Evolutionary conservation across 352 stramenopile genomes (phyloP), one percentile per base, ranked within the genome.

Genomic region (Pythium oligandrum): DNA sequence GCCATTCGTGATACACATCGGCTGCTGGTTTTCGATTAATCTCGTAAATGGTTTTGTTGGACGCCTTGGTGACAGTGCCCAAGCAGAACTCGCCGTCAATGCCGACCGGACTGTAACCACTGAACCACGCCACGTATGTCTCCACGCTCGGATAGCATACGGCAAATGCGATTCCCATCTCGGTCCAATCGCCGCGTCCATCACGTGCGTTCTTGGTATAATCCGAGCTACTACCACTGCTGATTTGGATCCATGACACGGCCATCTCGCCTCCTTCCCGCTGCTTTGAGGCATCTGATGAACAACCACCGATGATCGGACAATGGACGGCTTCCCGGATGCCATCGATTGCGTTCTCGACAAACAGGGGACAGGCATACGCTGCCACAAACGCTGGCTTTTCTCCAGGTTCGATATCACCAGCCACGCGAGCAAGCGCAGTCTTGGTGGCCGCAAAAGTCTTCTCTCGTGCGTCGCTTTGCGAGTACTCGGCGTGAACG

Each of bases 71-170:
- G 11, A 95, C 83, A 0, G 76, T 86, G 4, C 84, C 84, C 80
- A 90, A 90, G 65, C 84, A 95, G 48, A 88, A 86, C 40, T 90
- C 76, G 34, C 71, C 85, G 59, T 86, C 80, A 17, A 78, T 64
- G 6, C 78, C 76, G 3, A 92, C 75, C 4, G 84, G 80, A n/a
- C 71, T 87, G 54, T 95, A 93, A 32, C 84, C 82, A 43, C 80
- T 93, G 57, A 95, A 95, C 84, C 84, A 95, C 51, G 78, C 85
- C 45, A 93, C 79, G 39, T 88, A 86, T 32, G 82, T 93, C 57
- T 95, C 84, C 44, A 95, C 84, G 50, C 84, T 95, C 0, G 84
- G 84, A 17, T 84, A 93, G 52, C 82, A 93, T 6, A 95, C 51
- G 8, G 84, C 84, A 59, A 95, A 90, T 7, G 84, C 80, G 9